A percentile compares a stretch with the other conserved stretches of the same genome.
These are phyloP conservation scores for Sporothrix pallida DNA, from an alignment of 2,329 filamentous ascomycete species.

Conservation along the genomic window DNA sequence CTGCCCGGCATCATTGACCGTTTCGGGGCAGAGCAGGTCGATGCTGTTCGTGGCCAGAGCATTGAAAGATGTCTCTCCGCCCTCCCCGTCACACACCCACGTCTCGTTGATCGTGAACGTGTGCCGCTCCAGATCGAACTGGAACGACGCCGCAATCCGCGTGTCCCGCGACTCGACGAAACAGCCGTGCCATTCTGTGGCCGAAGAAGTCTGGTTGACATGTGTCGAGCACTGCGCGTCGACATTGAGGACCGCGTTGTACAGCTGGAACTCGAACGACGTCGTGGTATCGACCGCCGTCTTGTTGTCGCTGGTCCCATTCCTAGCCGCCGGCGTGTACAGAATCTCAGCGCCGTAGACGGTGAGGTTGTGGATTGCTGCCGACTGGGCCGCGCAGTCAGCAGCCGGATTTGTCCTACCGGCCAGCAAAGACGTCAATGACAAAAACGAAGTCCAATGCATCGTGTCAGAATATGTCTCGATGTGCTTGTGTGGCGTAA, in stretches of 20 bases:
- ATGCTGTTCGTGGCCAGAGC: slow-evolving; percentile 31
- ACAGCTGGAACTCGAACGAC: slow-evolving; percentile 35
- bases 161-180: slow-evolving; percentile 38
- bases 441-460: no score
- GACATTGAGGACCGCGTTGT: slow-evolving; percentile 34
- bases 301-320: neutral
- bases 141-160: slow-evolving; percentile 34
- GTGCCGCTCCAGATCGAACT: slow-evolving; percentile 30
- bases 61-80: neutral
- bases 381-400: slow-evolving; percentile 28
- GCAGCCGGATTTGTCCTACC: neutral
- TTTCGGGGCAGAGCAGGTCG: slow-evolving; percentile 8
- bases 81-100: slow-evolving; percentile 38
- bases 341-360: slow-evolving; percentile 32
- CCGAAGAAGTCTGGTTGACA: neutral
- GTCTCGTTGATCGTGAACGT: slow-evolving; percentile 37
- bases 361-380: slow-evolving; percentile 31
- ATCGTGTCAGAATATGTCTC: no score
- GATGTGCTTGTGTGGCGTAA: no score
- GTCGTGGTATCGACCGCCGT: slow-evolving; percentile 12
- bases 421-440: no score
- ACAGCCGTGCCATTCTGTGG: slow-evolving; percentile 35
- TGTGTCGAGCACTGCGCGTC: slow-evolving; percentile 36
- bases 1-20: neutral
- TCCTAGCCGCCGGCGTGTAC: slow-evolving; percentile 14